These are phyloP conservation scores for Alternaria metachromatica DNA, from an alignment of 2,329 filamentous ascomycete species.

Conservation along the genomic window DNA sequence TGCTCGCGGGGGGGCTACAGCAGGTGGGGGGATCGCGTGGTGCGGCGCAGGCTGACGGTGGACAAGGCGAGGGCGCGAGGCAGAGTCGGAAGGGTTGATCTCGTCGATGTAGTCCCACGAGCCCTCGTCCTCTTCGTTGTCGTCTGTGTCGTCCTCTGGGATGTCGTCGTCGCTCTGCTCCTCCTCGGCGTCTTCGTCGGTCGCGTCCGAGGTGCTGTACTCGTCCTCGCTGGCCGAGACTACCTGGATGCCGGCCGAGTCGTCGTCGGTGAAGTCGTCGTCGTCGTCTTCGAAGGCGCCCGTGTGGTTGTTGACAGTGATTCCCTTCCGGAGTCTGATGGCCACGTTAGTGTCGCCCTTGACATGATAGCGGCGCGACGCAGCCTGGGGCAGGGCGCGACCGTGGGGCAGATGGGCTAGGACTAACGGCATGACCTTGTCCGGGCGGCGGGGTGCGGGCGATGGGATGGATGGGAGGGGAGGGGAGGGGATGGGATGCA, in stretches of 20 bases:
- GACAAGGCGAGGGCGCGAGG: conserved; percentile 49
- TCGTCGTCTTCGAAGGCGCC: conserved; percentile 40
- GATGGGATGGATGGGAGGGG: neutral
- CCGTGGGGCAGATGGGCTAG: conserved; percentile 46
- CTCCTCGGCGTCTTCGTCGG: conserved; percentile 40
- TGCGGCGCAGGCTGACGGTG: conserved; percentile 32
- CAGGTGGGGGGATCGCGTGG: conserved; percentile 30
- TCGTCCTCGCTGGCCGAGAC: conserved; percentile 43
- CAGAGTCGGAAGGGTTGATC: conserved; percentile 58
- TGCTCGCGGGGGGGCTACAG: conserved; percentile 46
- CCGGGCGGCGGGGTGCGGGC: conserved; percentile 28
- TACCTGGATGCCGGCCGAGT: conserved; percentile 43
- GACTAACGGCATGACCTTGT: conserved; percentile 51
- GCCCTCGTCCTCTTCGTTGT: conserved; percentile 39
- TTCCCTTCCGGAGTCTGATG: conserved; percentile 47
- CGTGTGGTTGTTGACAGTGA: conserved; percentile 49
- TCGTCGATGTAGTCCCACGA: conserved; percentile 47
- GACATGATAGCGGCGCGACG: conserved; percentile 26
- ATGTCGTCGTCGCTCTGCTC: conserved; percentile 24
- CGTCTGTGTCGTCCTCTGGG: conserved; percentile 37
- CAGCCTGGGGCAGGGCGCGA: conserved; percentile 30
- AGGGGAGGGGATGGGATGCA: neutral
- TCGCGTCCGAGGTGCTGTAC: conserved; percentile 29
- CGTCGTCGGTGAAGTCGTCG: conserved; percentile 38
- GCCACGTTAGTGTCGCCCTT: conserved; percentile 48